Percentiles rank a stretch among this genome's conserved stretches.
Evolutionary conservation across 1,139 yeast genomes (phyloP).

Genomic region (Candida sanyaensis): DNA sequence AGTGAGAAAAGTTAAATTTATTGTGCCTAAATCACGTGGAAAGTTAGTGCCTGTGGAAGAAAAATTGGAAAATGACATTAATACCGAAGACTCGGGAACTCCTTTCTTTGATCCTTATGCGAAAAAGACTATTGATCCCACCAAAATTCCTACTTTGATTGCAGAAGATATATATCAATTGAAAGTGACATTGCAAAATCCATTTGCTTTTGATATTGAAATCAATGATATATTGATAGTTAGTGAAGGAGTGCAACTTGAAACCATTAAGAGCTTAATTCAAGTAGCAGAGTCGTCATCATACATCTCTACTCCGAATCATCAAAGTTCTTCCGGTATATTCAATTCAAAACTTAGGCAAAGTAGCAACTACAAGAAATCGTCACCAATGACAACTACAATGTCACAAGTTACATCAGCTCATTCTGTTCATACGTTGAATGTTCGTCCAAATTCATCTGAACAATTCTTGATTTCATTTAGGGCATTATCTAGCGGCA

Average conservation of each 20-base stretch:
- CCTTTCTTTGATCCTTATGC: conserved; percentile 38
- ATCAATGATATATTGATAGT: conserved; percentile 53
- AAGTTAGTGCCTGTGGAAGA: conserved; percentile 39
- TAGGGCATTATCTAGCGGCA: conserved; percentile 35
- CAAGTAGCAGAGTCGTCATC: conserved; percentile 11
- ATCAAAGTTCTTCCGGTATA: background rate
- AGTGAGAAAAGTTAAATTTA: conserved; percentile 51
- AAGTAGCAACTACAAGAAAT: background rate
- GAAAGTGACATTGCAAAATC: conserved; percentile 68
- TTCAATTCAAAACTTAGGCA: background rate
- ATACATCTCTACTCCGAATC: background rate
- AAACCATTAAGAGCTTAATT: conserved; percentile 25
- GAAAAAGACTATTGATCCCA: conserved; percentile 15
- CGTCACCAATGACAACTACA: background rate
- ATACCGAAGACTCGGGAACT: background rate
- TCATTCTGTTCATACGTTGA: conserved; percentile 7
- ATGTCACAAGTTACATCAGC: background rate
- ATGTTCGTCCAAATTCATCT: conserved; percentile 30
- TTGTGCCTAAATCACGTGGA: conserved; percentile 22
- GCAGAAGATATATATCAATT: conserved; percentile 59
- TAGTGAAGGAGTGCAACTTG: conserved; percentile 31
- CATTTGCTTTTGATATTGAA: conserved; percentile 74
- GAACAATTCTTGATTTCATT: conserved; percentile 38
- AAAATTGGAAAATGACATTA: conserved; percentile 13
- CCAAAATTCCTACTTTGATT: conserved; percentile 43